phyloP scores from a whole-genome alignment of 345 rosid species.

The Turnera subulata region DNA sequence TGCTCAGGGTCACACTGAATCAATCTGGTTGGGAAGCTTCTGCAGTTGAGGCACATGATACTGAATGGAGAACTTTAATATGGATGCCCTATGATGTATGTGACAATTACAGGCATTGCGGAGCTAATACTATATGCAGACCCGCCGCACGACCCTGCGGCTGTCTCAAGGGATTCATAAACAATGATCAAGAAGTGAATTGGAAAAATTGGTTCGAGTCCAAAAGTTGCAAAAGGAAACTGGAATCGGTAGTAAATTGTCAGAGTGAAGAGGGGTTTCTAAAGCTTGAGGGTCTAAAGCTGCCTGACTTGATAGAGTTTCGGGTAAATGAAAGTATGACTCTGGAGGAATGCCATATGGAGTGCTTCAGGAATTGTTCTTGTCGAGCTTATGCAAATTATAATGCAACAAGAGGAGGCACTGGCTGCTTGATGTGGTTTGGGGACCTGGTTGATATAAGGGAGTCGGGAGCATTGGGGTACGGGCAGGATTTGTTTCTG shows the following conservation, averaged over 20 bases:
- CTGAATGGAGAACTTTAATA: no score
- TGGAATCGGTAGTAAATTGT: background rate
- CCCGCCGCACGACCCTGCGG: background rate
- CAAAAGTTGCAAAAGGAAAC: no score
- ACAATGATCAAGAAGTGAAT: background rate
- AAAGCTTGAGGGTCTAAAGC: background rate
- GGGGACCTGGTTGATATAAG: background rate
- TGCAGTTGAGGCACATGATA: no score
- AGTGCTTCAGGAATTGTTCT: background rate
- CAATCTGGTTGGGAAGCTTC: background rate
- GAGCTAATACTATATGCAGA: background rate
- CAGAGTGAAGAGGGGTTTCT: background rate
- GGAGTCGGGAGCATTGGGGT: background rate
- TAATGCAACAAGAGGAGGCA: background rate
- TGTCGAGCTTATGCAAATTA: background rate
- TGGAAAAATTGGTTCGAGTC: no score
- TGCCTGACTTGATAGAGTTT: background rate
- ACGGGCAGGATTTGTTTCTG: background rate
- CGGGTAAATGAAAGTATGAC: background rate
- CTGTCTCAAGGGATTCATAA: background rate
- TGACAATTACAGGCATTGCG: background rate
- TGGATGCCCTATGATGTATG: background rate
- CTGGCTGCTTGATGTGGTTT: background rate
- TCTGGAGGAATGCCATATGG: background rate
- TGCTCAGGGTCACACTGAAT: background rate